Percentiles rank a stretch among this genome's conserved stretches.
Evolutionary conservation across 73 alveolate genomes (phyloP).

Genomic region (Vitrella brassicaformis): DNA sequence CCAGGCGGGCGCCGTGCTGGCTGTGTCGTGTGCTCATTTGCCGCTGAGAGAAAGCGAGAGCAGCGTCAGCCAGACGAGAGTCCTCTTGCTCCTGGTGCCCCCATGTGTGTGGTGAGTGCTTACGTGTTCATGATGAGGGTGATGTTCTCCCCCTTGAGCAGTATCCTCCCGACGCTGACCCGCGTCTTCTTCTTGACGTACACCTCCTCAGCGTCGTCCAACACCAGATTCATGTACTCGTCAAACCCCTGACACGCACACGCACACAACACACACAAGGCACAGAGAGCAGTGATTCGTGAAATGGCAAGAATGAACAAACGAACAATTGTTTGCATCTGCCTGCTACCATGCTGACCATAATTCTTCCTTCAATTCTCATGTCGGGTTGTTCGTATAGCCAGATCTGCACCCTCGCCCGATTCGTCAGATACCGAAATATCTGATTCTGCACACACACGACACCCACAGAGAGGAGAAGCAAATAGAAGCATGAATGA

Average conservation of each 20-base stretch:
- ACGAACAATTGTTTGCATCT: too few species aligned
- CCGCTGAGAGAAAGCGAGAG: too few species aligned
- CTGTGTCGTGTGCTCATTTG: too few species aligned
- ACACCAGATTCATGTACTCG: conserved; percentile 69
- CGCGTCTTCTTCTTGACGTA: neutral
- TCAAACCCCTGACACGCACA: conserved; percentile 41
- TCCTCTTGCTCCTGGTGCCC: too few species aligned
- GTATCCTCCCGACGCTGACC: neutral
- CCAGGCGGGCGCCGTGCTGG: too few species aligned
- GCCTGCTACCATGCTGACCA: too few species aligned
- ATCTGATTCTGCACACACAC: conserved; percentile 14
- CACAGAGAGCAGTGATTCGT: too few species aligned
- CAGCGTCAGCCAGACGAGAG: too few species aligned
- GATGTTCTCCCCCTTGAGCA: neutral
- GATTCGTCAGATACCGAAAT: conserved; percentile 42
- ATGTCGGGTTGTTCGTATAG: conserved; percentile 47
- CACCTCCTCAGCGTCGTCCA: conserved; percentile 67
- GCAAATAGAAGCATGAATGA: neutral
- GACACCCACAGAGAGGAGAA: neutral
- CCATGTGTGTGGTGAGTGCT: too few species aligned
- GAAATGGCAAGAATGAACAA: too few species aligned
- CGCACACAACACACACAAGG: too few species aligned
- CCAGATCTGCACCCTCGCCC: conserved; percentile 57
- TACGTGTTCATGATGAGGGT: neutral
- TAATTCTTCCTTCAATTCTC: conserved; percentile 50